These are phyloP conservation scores for Fusarium proliferatum DNA, from an alignment of 2,329 filamentous ascomycete genomes.

Conservation along the genomic window DNA sequence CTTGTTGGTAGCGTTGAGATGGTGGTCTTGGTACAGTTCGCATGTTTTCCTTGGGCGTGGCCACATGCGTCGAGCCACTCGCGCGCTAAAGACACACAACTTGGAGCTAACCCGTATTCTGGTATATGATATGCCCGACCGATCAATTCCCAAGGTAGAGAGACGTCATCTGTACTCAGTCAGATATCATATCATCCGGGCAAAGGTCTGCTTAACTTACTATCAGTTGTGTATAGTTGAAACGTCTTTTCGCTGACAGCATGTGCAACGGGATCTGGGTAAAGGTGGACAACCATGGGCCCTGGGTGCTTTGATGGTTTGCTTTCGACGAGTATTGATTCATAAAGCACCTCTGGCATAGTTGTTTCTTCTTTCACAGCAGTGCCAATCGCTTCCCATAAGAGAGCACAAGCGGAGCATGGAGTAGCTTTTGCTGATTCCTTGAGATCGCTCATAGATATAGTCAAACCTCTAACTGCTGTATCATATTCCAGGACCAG, in stretches of 20 bases:
- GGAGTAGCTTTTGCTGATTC: background rate
- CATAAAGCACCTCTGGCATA: background rate
- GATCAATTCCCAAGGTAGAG: background rate
- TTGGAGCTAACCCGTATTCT: background rate
- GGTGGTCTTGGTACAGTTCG: background rate
- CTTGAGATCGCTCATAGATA: background rate
- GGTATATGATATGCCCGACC: background rate
- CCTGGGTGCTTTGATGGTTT: background rate
- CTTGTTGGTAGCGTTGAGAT: background rate
- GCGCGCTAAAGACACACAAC: background rate
- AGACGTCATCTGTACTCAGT: background rate
- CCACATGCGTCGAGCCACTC: background rate
- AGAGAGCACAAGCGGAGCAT: background rate
- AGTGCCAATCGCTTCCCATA: background rate
- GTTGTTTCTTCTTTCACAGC: background rate
- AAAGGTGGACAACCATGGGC: background rate
- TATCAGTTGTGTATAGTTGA: background rate
- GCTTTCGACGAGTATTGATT: background rate
- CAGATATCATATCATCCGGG: rapidly evolving
- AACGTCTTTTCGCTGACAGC: background rate
- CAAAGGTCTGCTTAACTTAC: background rate
- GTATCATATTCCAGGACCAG: background rate
- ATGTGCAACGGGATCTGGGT: background rate
- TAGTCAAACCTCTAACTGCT: background rate
- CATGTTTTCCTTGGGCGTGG: background rate